Base-by-base conservation (phyloP, 305 asterid species). In the Fraxinus floribunda region DNA sequence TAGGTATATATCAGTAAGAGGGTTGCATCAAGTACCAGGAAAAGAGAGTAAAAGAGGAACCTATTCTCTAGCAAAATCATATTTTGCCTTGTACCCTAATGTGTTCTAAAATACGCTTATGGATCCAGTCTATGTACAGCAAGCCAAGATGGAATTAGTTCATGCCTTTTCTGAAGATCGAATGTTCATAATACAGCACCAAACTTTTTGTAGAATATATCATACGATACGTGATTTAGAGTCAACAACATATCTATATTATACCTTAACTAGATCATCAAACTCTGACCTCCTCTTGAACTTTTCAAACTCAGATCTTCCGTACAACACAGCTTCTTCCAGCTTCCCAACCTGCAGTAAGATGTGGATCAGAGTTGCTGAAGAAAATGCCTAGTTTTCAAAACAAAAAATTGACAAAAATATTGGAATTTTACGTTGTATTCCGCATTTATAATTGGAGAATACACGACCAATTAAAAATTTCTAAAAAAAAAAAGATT, bases 221-320 rank as follows among this genome's bases (percentile, higher is more conserved):
- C 41, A 8, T 7, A 71, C 15, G 9, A 13, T 29, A 36, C 18
- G 3, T 68, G 34, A 72, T 32, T 3, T n/a, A 64, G 4, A n/a
- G 78, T 68, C 38, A 77, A n/a, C 20, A 35, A 39, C 13, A 22
- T 36, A 75, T 68, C 60, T 85, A 20, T 38, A 66, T 44, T 24
- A 39, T 87, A 95, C 97, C 99, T 91, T 93, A 82, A 93, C 89
- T 73, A 94, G 89, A 79, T 91, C 95, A 75, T 88, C 91, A 83
- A 84, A 88, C 76, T 88, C 92, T 35, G 93, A 84, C 75, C 80
- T 80, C 46, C 89, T 85, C 81, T 88, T 87, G 87, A 94, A 91
- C 90, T 91, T 94, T 77, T 87, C 89, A 64, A 95, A 94, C 70
- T 93, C 93, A 68, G 87, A 86, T 89, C 96, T 87, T 76, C 96